Evolutionary conservation across 106 monocot species (phyloP).

Genomic region (Acorus calamus): DNA sequence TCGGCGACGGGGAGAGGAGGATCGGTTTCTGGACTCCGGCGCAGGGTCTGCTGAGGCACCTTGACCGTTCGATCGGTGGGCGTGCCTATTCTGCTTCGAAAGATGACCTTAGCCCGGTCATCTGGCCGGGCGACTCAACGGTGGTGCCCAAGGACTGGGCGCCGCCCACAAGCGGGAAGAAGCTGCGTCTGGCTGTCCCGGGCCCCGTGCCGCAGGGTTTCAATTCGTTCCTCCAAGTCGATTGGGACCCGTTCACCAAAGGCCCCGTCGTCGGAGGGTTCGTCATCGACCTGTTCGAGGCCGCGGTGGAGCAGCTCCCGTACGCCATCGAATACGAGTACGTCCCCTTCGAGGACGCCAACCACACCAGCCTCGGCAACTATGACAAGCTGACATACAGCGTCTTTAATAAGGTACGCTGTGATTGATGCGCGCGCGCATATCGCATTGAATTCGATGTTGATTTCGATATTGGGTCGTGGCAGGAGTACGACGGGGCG

Average conservation of each 20-base stretch:
- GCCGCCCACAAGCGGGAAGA: no score
- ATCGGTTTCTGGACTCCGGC: no score
- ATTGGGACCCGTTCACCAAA: constrained; percentile 7
- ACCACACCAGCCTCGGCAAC: constrained; percentile 31
- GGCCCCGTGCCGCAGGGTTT: constrained; percentile 11
- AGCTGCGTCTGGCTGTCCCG: constrained; percentile 3
- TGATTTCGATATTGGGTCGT: background rate
- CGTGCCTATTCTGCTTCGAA: no score
- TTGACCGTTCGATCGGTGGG: no score
- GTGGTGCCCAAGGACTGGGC: no score
- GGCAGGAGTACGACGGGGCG: constrained; percentile 43
- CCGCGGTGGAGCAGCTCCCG: constrained; percentile 6
- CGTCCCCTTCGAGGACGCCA: constrained; percentile 7
- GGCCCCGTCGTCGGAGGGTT: constrained; percentile 21
- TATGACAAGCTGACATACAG: constrained; percentile 70
- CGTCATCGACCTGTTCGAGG: constrained; percentile 35
- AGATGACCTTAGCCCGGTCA: no score
- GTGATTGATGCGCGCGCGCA: constrained; percentile 1
- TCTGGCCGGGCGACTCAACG: no score
- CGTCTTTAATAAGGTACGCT: constrained; percentile 51
- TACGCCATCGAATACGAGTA: constrained; percentile 32
- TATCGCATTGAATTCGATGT: background rate
- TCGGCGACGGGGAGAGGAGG: no score
- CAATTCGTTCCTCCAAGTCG: constrained; percentile 6
- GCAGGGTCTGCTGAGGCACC: no score